Conservation (phyloP, 805 yeast species). For the Candida silvicultrix region DNA sequence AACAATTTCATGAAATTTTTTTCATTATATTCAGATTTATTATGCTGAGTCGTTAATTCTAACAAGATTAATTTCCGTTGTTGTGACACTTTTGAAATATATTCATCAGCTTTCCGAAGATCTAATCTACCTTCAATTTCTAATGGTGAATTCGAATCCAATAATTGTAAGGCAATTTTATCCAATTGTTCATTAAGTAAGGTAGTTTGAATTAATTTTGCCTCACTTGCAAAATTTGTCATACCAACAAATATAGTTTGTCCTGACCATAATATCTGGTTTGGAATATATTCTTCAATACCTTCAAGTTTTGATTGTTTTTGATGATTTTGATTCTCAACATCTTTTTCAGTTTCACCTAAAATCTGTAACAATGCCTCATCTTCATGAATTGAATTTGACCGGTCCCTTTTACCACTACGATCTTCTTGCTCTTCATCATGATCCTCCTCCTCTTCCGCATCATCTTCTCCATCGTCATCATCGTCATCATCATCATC, state of each 20-base stretch:
- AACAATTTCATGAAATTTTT: constrained; percentile 16
- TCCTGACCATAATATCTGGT: constrained; percentile 39
- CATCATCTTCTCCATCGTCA: constrained; percentile 18
- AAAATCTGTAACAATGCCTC: constrained; percentile 27
- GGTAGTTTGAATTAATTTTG: constrained; percentile 22
- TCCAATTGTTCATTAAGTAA: constrained; percentile 20
- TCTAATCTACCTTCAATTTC: constrained; percentile 62
- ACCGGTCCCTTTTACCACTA: no score
- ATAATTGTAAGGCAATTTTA: constrained; percentile 7
- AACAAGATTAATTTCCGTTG: constrained; percentile 50
- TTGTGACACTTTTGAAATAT: constrained; percentile 39
- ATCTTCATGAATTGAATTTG: constrained; percentile 20
- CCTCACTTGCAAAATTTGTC: constrained; percentile 32
- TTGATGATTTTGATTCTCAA: constrained; percentile 6
- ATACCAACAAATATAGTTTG: constrained; percentile 42
- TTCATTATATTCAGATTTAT: constrained; percentile 9
- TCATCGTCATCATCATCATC: constrained; percentile 20
- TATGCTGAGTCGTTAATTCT: constrained; percentile 32
- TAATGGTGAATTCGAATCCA: constrained; percentile 27
- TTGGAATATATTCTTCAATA: constrained; percentile 9
- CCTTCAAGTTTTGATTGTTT: neutral
- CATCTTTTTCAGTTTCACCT: constrained; percentile 17
- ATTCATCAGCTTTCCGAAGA: constrained; percentile 44
- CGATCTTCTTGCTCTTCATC: constrained; percentile 18
- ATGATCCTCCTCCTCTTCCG: constrained; percentile 21